Percentiles rank a stretch among this genome's conserved stretches.
Conservation (phyloP, 495 filamentous ascomycete genomes). For the Sabuloglossum arenarium region DNA sequence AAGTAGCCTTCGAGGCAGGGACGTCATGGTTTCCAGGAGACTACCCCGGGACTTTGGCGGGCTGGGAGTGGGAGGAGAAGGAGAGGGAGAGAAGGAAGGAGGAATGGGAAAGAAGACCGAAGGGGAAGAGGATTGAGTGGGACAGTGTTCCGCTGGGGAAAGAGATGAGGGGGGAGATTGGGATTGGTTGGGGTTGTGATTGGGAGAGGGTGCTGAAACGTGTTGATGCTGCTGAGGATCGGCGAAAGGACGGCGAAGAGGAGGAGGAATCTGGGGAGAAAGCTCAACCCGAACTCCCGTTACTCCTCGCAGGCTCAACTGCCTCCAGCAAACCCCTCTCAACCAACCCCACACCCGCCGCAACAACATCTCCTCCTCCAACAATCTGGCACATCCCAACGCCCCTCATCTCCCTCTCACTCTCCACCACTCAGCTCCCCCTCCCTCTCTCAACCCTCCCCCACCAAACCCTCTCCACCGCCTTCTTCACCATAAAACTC, state of each 20-base stretch:
- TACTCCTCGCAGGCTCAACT: background rate
- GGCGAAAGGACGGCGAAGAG: background rate
- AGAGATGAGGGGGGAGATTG: slow-evolving; percentile 64
- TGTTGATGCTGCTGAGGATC: background rate
- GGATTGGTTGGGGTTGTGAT: slow-evolving; percentile 70
- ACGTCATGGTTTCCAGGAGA: slow-evolving; percentile 76
- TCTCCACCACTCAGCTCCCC: background rate
- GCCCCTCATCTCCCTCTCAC: background rate
- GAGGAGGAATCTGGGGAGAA: background rate
- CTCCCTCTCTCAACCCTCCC: slow-evolving; percentile 8
- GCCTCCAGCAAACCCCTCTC: background rate
- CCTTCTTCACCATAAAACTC: slow-evolving; percentile 36
- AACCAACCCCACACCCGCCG: background rate
- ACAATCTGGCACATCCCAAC: background rate
- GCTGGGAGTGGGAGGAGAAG: slow-evolving; percentile 50
- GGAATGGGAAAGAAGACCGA: slow-evolving; percentile 63
- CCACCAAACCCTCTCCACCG: slow-evolving; percentile 4
- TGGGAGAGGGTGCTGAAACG: slow-evolving; percentile 42
- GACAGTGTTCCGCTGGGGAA: slow-evolving; percentile 52
- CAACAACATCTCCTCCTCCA: background rate
- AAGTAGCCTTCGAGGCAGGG: slow-evolving; percentile 65
- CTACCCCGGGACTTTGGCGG: slow-evolving; percentile 63
- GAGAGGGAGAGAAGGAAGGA: slow-evolving; percentile 37
- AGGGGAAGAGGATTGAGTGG: slow-evolving; percentile 61
- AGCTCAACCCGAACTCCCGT: background rate